These are phyloP conservation scores for Scedosporium aurantiacum DNA, from an alignment of 2,329 filamentous ascomycete genomes.

Conservation along the genomic window DNA sequence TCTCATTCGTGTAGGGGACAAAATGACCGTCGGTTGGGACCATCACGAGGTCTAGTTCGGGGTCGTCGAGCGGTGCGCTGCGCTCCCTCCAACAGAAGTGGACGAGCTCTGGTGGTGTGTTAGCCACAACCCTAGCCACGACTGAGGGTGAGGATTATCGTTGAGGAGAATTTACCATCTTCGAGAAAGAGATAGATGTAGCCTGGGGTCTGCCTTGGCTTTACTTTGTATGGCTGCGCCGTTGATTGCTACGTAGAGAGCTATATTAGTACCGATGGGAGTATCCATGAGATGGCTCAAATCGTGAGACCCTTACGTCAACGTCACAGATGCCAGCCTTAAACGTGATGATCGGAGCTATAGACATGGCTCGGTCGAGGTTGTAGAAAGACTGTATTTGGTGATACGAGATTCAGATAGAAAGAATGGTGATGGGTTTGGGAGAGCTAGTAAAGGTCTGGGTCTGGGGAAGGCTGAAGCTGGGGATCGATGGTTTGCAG, in stretches of 20 bases:
- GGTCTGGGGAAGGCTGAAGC: background rate
- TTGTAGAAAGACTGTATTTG: background rate
- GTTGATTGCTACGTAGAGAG: constrained; percentile 5
- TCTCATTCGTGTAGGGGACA: constrained; percentile 57
- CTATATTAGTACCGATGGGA: constrained; percentile 3
- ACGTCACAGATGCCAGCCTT: constrained; percentile 86
- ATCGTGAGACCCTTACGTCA: constrained; percentile 47
- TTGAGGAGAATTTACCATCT: constrained; percentile 50
- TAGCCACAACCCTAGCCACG: background rate
- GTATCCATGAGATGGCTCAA: background rate
- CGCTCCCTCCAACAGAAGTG: constrained; percentile 97
- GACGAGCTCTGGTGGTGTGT: constrained; percentile 53
- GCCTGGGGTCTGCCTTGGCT: constrained; percentile 60
- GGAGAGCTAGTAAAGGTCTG: background rate
- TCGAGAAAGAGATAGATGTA: constrained; percentile 89
- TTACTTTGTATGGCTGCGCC: constrained; percentile 58
- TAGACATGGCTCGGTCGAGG: constrained; percentile 52
- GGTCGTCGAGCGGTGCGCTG: constrained; percentile 54
- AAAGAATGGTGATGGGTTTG: background rate
- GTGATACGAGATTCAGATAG: background rate
- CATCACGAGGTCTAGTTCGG: constrained; percentile 86
- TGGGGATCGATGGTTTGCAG: background rate
- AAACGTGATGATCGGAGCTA: constrained; percentile 82
- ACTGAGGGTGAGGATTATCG: background rate
- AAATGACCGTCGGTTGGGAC: constrained; percentile 84